These are phyloP conservation scores for Calonectria multiphialidica DNA, from an alignment of 2,329 filamentous ascomycete genomes.

Conservation along the genomic window DNA sequence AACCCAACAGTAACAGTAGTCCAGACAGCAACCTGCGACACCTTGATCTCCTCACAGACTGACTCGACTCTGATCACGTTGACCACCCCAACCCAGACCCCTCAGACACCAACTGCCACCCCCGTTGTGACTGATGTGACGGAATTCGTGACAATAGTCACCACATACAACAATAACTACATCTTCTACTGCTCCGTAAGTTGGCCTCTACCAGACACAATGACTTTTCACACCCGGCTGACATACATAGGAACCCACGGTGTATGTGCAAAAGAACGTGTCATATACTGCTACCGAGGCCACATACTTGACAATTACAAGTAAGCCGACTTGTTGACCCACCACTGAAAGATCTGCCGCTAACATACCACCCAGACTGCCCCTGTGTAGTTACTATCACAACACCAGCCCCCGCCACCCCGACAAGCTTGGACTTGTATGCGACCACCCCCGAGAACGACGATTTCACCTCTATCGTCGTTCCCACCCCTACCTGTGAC, in stretches of 20 bases:
- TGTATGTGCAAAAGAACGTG: constrained; percentile 53
- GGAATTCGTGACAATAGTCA: constrained; percentile 45
- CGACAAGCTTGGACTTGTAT: constrained; percentile 9
- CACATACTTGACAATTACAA: constrained; percentile 59
- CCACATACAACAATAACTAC: constrained; percentile 53
- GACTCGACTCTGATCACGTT: neutral
- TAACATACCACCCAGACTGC: constrained; percentile 54
- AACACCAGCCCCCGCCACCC: constrained; percentile 3
- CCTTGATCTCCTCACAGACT: neutral
- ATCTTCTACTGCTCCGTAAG: constrained; percentile 59
- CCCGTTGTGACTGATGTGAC: neutral
- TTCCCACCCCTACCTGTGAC: neutral
- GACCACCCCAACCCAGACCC: neutral
- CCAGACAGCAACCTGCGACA: neutral
- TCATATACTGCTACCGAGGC: constrained; percentile 58
- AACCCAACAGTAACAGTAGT: neutral
- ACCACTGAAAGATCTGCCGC: constrained; percentile 18
- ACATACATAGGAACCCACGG: constrained; percentile 42
- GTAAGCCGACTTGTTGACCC: constrained; percentile 43
- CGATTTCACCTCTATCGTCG: constrained; percentile 1
- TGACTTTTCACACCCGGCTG: neutral
- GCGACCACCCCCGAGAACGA: constrained; percentile 9
- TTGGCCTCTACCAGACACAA: neutral
- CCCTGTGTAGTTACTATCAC: constrained; percentile 57
- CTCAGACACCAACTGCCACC: neutral